Base-by-base conservation (phyloP, 2,329 filamentous ascomycete species). In the Lecanicillium sp. region DNA sequence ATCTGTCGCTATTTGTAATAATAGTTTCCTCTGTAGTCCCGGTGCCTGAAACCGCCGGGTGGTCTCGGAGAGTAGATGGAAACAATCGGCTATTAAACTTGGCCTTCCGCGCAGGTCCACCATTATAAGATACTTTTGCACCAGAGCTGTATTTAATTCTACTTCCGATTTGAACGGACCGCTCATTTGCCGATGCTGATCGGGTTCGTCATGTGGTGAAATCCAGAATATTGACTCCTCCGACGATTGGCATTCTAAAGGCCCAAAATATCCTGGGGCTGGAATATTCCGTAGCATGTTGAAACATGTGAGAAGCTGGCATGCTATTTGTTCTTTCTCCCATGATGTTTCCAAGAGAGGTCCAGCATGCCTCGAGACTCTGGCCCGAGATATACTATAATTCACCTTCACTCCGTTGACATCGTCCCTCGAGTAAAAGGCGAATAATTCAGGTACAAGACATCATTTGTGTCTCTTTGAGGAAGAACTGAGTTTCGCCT, bases 21-120 rank as follows among this genome's bases (percentile, higher is more conserved):
- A 51, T 34, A 13, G 48, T 53, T 53, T 50, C 18, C 48, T 44
- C 38, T 52, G 49, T 2, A 50, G 40, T 51, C 49, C 11, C 43
- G 43, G 31, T 52, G 42, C 2, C 45, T 50, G 25, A 52, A 8
- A 50, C 39, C 3, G 44, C 41, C 15, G n/a, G 2, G 28, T 35
- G 19, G 17, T 39, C 20, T 17, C 20, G 30, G 7, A 35, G 33
- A 22, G 32, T 14, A 17, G 38, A 40, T 31, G 33, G 38, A 18
- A 38, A 8, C 29, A 38, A 13, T 7, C 19, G 18, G 28, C 28
- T 38, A 11, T 38, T 31, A 27, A 38, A 38, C 14, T 36, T 31
- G 17, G 27, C 33, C 18, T 35, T 35, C 3, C 30, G 33, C 25
- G 29, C 14, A 14, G 38, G 30, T 17, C 33, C 39, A 19, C 43